These are phyloP conservation scores for Fragilariopsis cylindrus DNA, from an alignment of 108 stramenopile genomes.

Conservation along the genomic window DNA sequence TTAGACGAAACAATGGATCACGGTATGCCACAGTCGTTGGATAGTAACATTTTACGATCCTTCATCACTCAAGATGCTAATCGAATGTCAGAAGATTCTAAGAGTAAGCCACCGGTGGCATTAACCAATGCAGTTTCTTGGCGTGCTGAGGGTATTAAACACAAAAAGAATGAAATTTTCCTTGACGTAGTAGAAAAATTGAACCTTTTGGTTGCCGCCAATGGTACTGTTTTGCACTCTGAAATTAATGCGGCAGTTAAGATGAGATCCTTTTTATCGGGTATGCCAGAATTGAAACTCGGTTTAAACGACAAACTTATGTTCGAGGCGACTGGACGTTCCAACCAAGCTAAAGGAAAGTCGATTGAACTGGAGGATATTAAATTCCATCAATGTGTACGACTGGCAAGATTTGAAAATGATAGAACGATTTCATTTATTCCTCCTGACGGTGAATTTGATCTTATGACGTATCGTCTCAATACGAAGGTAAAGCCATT, in stretches of 20 bases:
- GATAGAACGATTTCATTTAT: conserved; percentile 99
- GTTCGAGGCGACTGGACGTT: conserved; percentile 85
- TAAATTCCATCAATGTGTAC: conserved; percentile 99
- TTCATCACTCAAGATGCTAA: conserved; percentile 97
- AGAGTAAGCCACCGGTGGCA: conserved; percentile 91
- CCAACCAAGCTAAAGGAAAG: conserved; percentile 75
- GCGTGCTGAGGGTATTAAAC: conserved; percentile 98
- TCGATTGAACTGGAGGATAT: conserved; percentile 99
- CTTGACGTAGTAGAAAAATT: conserved; percentile 99
- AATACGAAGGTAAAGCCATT: conserved; percentile 99
- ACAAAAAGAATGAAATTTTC: conserved; percentile 99
- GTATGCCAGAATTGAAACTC: conserved; percentile 99
- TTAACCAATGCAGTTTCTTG: conserved; percentile 98
- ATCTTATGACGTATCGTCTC: conserved; percentile 98
- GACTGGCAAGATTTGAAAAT: conserved; percentile 98
- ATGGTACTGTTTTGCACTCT: conserved; percentile 93
- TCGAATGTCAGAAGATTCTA: conserved; percentile 83
- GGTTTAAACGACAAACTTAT: conserved; percentile 99
- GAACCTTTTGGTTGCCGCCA: conserved; percentile 95
- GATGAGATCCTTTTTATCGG: conserved; percentile 95
- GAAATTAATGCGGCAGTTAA: conserved; percentile 92
- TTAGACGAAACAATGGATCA: conserved; percentile 99
- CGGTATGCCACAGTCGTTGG: conserved; percentile 94
- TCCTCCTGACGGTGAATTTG: conserved; percentile 99
- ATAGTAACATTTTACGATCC: conserved; percentile 84